Base-by-base conservation (phyloP, 2,329 filamentous ascomycete species). In the Claviceps pazoutovae region DNA sequence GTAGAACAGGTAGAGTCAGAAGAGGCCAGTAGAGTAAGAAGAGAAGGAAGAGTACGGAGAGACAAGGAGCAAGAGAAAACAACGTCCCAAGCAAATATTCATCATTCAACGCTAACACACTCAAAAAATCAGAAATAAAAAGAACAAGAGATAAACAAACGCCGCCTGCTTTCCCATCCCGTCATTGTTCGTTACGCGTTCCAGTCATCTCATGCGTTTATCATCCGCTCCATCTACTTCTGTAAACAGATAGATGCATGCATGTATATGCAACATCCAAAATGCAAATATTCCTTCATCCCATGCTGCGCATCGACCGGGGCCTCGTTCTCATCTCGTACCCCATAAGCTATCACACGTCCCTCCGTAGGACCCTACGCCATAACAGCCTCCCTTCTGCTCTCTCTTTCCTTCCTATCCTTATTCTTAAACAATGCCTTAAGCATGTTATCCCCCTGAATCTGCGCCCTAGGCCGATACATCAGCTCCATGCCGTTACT, bases 391-490 rank as follows among this genome's bases (percentile, higher is more conserved):
- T 62, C 62, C 38, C 56, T 61, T 37, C 63, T 61, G 47, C 64
- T 64, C 51, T 68, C 67, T 39, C 58, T 62, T 54, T 71, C 71
- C 59, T 65, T 69, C 21, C 72, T 68, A 63, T 75, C 75, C 65
- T 76, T 79, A 65, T 70, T 74, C 68, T 75, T 77, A 61, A 82
- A 80, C 53, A 81, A 56, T 2, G 71, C 65, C 67, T 79, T 80
- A 56, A 82, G 70, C 75, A 80, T 76, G 59, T 73, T 79, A 42
- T 60, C 65, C 50, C 62, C 62, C 58, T 70, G 72, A 55, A 68
- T 68, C 57, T 74, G 69, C 55, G 69, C 70, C 62, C 74, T 76
- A 9, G 72, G 70, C 42, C 71, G 65, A n/a, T 75, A 56, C 2
- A 71, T 68, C 34, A 68, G 51, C n/a, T 69, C 66, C 47, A 68